Evolutionary conservation across 2,329 filamentous ascomycete species (phyloP).

Genomic region (Penicillium sp.): DNA sequence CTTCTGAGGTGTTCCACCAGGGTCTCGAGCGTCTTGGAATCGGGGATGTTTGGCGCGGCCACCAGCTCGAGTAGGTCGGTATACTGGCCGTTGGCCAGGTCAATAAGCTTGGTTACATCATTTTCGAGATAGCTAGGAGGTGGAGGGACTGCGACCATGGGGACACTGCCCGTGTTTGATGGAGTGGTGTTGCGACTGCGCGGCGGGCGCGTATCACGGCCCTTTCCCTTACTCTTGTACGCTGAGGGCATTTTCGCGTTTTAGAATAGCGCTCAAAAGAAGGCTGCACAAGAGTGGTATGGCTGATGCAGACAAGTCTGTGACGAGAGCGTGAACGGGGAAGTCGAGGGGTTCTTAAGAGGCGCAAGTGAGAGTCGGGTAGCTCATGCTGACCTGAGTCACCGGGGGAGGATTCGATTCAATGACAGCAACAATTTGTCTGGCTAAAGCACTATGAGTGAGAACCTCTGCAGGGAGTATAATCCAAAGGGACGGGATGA

Average conservation of each 20-base stretch:
- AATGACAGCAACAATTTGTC: neutral
- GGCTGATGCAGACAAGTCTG: neutral
- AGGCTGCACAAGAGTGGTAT: neutral
- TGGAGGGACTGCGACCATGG: constrained; percentile 33
- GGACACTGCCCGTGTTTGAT: constrained; percentile 52
- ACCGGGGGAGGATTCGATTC: neutral
- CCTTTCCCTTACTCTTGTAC: constrained; percentile 53
- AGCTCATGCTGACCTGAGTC: constrained; percentile 17
- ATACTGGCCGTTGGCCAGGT: constrained; percentile 52
- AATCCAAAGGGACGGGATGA: too few relatives aligned
- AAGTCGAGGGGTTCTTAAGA: constrained; percentile 13
- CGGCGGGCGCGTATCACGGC: constrained; percentile 52
- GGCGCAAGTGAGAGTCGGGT: constrained; percentile 5
- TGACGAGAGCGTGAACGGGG: constrained; percentile 4
- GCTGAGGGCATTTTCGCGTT: constrained; percentile 42
- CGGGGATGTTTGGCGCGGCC: constrained; percentile 49
- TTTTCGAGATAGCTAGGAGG: constrained; percentile 56
- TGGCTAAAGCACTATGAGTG: too few relatives aligned
- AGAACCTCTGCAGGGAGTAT: too few relatives aligned
- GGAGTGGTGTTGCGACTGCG: constrained; percentile 64
- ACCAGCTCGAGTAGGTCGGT: constrained; percentile 58
- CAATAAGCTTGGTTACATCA: constrained; percentile 48
- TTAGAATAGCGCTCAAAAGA: neutral
- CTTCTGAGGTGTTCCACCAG: constrained; percentile 55
- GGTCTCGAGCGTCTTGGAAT: constrained; percentile 48